Evolutionary conservation across 352 stramenopile genomes (phyloP).

Genomic region (Globisporangium uncinulatum): DNA sequence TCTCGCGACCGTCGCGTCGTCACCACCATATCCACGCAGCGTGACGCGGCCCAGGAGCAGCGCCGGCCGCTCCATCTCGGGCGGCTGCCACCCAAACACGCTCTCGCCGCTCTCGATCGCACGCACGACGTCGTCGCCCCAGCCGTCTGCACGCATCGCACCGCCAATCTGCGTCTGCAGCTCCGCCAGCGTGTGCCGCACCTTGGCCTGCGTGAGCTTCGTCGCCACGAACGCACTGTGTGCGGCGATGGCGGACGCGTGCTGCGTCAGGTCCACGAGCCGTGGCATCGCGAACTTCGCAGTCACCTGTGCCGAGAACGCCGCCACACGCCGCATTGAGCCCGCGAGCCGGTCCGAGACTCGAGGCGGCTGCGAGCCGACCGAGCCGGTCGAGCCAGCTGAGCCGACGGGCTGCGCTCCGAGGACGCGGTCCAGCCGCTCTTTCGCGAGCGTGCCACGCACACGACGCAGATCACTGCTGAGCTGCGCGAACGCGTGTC

Average conservation of each 20-base stretch:
- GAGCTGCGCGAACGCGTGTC: slow-evolving; percentile 48
- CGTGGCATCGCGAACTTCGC: slow-evolving; percentile 60
- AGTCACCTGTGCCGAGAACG: slow-evolving; percentile 47
- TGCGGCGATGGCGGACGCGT: slow-evolving; percentile 11
- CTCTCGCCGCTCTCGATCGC: slow-evolving; percentile 57
- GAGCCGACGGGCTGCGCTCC: slow-evolving; percentile 10
- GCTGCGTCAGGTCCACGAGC: slow-evolving; percentile 48
- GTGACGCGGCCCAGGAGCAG: slow-evolving; percentile 59
- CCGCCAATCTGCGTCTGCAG: slow-evolving; percentile 40
- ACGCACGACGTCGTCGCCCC: slow-evolving; percentile 46
- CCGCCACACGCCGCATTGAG: slow-evolving; percentile 42
- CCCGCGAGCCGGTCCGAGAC: slow-evolving; percentile 22
- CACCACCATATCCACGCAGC: slow-evolving; percentile 11
- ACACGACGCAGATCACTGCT: slow-evolving; percentile 45
- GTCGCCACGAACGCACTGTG: slow-evolving; percentile 43
- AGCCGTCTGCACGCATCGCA: slow-evolving; percentile 42
- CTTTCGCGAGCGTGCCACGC: slow-evolving; percentile 45
- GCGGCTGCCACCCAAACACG: slow-evolving; percentile 70
- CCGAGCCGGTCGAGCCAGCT: not conserved
- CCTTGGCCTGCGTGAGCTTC: slow-evolving; percentile 43
- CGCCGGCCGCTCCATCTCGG: slow-evolving; percentile 63
- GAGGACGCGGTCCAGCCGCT: slow-evolving; percentile 50
- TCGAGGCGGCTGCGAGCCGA: not conserved
- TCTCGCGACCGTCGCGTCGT: not conserved
- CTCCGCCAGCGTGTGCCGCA: slow-evolving; percentile 26